Evolutionary conservation across 208 protist species (phyloP).

Genomic region (Trypanosomatidae sp.): DNA sequence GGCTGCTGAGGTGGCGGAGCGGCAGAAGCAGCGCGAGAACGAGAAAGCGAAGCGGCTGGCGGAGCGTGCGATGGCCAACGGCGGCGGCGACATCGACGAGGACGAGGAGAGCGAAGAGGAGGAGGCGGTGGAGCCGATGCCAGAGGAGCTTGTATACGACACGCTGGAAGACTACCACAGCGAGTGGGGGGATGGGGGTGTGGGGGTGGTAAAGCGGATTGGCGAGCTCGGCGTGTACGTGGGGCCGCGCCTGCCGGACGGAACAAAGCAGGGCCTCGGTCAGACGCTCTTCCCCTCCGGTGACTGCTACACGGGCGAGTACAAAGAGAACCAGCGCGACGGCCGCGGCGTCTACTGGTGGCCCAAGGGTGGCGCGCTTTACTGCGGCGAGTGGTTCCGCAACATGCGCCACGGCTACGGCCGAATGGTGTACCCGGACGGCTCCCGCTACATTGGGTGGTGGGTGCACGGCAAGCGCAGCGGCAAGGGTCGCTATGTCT

Average conservation of each 20-base stretch:
- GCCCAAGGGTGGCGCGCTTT: conserved; percentile 54
- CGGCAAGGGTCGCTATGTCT: conserved; percentile 77
- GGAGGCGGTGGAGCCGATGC: conserved; percentile 73
- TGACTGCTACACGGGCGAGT: conserved; percentile 86
- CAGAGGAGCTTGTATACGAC: conserved; percentile 86
- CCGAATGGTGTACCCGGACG: conserved; percentile 88
- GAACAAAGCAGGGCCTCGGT: conserved; percentile 87
- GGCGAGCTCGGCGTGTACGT: conserved; percentile 88
- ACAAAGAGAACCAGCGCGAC: conserved; percentile 78
- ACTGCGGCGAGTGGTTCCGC: conserved; percentile 65
- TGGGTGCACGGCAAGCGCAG: conserved; percentile 74
- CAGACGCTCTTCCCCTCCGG: conserved; percentile 86
- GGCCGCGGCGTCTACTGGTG: conserved; percentile 84
- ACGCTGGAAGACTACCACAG: conserved; percentile 83
- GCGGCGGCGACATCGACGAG: conserved; percentile 17
- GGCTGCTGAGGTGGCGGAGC: conserved; percentile 68
- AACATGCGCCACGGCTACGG: conserved; percentile 79
- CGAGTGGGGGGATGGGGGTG: conserved; percentile 73
- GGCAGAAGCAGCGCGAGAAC: conserved; percentile 67
- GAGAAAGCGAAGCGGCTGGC: conserved; percentile 62
- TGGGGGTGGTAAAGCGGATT: conserved; percentile 81
- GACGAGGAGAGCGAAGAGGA: conserved; percentile 74
- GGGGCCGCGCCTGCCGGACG: conserved; percentile 60
- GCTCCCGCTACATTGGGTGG: conserved; percentile 72
- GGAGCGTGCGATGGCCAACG: conserved; percentile 31